Evolutionary conservation across 2,329 filamentous ascomycete genomes (phyloP).

Genomic region (Colletotrichum gloeosporioides): DNA sequence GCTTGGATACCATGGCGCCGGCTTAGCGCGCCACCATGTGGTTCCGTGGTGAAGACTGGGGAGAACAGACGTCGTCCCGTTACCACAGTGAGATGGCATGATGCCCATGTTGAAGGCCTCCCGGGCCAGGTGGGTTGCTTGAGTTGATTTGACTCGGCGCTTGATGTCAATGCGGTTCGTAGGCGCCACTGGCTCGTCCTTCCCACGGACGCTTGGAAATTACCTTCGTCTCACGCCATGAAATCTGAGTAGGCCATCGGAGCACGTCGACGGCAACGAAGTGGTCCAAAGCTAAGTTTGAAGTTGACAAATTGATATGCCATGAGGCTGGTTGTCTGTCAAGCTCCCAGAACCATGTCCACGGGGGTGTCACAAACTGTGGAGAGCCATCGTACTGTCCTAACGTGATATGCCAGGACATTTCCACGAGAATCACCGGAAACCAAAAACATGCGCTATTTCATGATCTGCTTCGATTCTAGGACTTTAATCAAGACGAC

Average conservation of each 20-base stretch:
- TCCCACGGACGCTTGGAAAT: constrained; percentile 6
- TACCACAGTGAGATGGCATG: background rate
- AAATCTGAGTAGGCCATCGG: background rate
- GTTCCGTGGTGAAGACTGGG: background rate
- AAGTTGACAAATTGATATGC: background rate
- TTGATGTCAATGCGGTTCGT: constrained; percentile 2
- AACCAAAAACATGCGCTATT: background rate
- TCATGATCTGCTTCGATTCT: background rate
- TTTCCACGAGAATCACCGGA: background rate
- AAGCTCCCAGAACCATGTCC: background rate
- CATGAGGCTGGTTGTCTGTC: background rate
- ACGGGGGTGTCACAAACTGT: background rate
- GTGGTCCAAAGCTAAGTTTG: background rate
- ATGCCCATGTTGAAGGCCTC: background rate
- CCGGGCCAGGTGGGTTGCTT: background rate
- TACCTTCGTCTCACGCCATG: constrained; percentile 6
- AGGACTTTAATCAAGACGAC: background rate
- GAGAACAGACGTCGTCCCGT: constrained; percentile 4
- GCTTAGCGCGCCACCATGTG: background rate
- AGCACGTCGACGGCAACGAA: background rate
- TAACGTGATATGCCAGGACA: background rate
- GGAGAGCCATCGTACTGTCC: background rate
- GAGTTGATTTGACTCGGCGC: background rate
- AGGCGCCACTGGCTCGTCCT: background rate
- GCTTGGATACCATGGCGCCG: background rate